Base-by-base conservation (phyloP, 2,329 filamentous ascomycete genomes). In the Penicillium sp. region DNA sequence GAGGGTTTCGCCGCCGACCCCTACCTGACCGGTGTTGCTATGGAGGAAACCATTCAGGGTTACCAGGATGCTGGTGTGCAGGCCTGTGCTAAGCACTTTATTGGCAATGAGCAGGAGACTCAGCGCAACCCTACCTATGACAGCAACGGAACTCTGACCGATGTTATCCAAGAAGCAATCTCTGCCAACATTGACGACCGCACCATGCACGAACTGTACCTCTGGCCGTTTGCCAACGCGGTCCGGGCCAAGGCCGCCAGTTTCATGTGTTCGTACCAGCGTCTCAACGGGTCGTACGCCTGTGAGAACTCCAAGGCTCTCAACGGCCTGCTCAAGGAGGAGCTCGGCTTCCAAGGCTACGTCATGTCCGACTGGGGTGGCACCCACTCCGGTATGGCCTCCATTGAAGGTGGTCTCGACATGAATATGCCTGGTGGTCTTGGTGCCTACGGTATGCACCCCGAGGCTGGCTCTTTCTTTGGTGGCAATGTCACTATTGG, bases 61-160 rank as follows among this genome's bases (percentile, higher is more conserved):
- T 84, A 81, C 65, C 84, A 88, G 52, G 84, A 78, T 30, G 87
- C 88, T 54, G 86, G 70, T 29, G 69, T 70, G n/a, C 66, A 69
- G 48, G 68, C 69, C 8, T 64, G 60, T 19, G 66, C 66, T 7
- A 69, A 71, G 64, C 83, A 81, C 65, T 83, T 73, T 61, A 77
- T 91, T 56, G 84, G 83, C 35, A 90, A 92, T 73, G 90, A 92
- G 73, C 89, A 92, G 74, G 89, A 91, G 73, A 81, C 76, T 3
- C 78, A 81, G 29, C 76, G 82, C 7, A 78, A 68, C 60, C 64
- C 65, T 26, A 64, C 51, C 35, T 62, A 58, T 17, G 48, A 74
- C 29, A 65, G 69, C 23, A 81, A 85, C 55, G 81, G 80, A 7
- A 65, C 61, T 1, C 5, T 46, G 7, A 65, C 62, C 2, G 59